Conservation (phyloP, 1,284 basidiomycete genomes). For the Meripilus lineatus region DNA sequence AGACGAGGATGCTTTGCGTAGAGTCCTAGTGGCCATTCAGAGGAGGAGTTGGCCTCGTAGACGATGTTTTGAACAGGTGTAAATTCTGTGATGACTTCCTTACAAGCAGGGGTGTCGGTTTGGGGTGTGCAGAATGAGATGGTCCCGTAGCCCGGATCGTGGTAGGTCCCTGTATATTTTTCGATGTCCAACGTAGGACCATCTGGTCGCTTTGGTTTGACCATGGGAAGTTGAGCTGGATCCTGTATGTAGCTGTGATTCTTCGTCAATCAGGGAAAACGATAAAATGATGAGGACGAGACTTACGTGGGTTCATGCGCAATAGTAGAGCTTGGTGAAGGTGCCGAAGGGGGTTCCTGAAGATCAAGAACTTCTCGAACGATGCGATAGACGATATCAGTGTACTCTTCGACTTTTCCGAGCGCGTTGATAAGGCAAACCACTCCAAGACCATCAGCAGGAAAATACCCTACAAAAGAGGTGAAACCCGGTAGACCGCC, state of each 20-base stretch:
- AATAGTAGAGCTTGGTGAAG: no score
- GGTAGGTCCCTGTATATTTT: slow-evolving; percentile 19
- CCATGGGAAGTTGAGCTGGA: no score
- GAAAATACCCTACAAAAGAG: slow-evolving; percentile 28
- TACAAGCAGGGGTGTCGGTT: slow-evolving; percentile 15
- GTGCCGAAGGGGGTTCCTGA: no score
- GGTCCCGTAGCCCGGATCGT: slow-evolving; percentile 18
- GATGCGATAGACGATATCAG: slow-evolving; percentile 19
- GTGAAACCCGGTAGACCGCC: slow-evolving; percentile 34
- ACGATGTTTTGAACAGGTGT: slow-evolving; percentile 5
- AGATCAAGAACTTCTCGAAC: slow-evolving; percentile 16
- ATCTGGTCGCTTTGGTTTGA: no score
- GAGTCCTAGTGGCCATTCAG: slow-evolving; percentile 10
- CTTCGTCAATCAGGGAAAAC: no score
- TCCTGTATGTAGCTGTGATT: no score
- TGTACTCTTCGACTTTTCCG: slow-evolving; percentile 26
- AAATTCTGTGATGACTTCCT: slow-evolving; percentile 15
- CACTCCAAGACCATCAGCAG: slow-evolving; percentile 32
- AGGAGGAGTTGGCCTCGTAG: background rate
- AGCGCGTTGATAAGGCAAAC: slow-evolving; percentile 40
- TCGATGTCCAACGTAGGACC: slow-evolving; percentile 9
- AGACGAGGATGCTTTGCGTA: slow-evolving; percentile 18
- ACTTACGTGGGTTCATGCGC: no score
- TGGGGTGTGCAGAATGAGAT: slow-evolving; percentile 16
- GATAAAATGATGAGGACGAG: no score